Evolutionary conservation across 192 early-diverging fungal genomes (phyloP).

Genomic region (Lobosporangium transversale): DNA sequence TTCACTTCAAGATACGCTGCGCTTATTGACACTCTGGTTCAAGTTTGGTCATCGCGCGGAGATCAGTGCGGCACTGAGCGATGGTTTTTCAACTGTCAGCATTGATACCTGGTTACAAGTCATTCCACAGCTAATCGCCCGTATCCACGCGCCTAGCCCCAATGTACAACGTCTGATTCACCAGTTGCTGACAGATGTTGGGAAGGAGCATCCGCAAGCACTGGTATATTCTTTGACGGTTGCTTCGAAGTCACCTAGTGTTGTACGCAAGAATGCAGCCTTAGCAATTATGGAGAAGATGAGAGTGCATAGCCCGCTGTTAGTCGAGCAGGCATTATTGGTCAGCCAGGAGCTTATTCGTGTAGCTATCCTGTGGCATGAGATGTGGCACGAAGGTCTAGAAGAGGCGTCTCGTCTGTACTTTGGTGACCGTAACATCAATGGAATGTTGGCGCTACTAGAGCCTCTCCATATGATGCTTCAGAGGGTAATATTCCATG

Average conservation of each 20-base stretch:
- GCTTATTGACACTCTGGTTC: slow-evolving; percentile 94
- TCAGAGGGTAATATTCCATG: slow-evolving; percentile 58
- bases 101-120: slow-evolving; percentile 98
- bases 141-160: slow-evolving; percentile 83
- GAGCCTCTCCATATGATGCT: slow-evolving; percentile 89
- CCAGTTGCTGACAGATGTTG: slow-evolving; percentile 88
- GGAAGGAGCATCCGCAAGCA: slow-evolving; percentile 95
- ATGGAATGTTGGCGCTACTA: slow-evolving; percentile 89
- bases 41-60: slow-evolving; percentile 91
- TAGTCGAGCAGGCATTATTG: slow-evolving; percentile 94
- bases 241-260: slow-evolving; percentile 90
- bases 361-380: slow-evolving; percentile 95
- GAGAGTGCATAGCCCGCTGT: slow-evolving; percentile 77
- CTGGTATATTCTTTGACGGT: slow-evolving; percentile 97
- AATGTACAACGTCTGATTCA: slow-evolving; percentile 87
- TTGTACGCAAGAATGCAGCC: slow-evolving; percentile 78
- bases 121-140: slow-evolving; percentile 96
- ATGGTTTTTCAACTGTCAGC: slow-evolving; percentile 84
- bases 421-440: slow-evolving; percentile 79
- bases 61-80: slow-evolving; percentile 82
- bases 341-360: slow-evolving; percentile 97
- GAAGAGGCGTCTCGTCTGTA: slow-evolving; percentile 88
- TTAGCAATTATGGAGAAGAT: slow-evolving; percentile 92
- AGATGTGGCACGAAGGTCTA: slow-evolving; percentile 97
- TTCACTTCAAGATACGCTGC: slow-evolving; percentile 93